Evolutionary conservation across 352 stramenopile genomes (phyloP), one percentile per base, ranked within the genome.

Genomic region (Globisporangium cylindrosporum): DNA sequence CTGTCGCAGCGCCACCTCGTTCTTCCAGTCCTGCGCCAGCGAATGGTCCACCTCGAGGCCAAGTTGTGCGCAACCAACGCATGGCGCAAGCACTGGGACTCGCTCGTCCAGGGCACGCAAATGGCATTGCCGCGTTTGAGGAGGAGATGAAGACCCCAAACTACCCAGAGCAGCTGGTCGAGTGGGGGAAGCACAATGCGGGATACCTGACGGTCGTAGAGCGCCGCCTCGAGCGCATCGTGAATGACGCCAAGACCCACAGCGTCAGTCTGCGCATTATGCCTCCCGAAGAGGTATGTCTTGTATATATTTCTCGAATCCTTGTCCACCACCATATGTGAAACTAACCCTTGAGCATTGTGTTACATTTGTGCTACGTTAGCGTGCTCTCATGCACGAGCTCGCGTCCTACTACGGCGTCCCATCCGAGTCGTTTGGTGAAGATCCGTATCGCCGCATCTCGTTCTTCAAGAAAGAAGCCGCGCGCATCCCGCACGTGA

Each of bases 221-320:
- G 70, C 84, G 85, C 41, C 82, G 86, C 10, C 72, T 94, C 24
- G 83, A 94, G 62, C 81, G 84, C 14, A 86, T 94, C 51, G 82
- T 91, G 7, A 76, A 79, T 29, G 87, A 94, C 18, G 62, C 75
- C 2, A 81, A 74, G 62, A 92, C 84, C 63, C 83, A 92, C 68
- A 93, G 83, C 60, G 82, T 91, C 38, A 92, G 83, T 61, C 59
- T 94, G 54, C 79, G 85, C 8, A 70, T 82, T n/a, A 94, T 94
- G 87, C 79, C 81, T 1, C 57, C 73, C 0, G 84, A 93, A 61
- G 81, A 93, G 71, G 76, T 78, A 51, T 36, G 69, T 22, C 15
- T 24, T 22, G 29, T 41, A 41, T 41, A 15, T 41, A n/a, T 65
- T 70, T 48, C 27, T 64, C 1, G 68, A 36, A 54, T 59, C 32